Conservation (phyloP, 169 alveolate genomes). For the Eimeria tenella region DNA sequence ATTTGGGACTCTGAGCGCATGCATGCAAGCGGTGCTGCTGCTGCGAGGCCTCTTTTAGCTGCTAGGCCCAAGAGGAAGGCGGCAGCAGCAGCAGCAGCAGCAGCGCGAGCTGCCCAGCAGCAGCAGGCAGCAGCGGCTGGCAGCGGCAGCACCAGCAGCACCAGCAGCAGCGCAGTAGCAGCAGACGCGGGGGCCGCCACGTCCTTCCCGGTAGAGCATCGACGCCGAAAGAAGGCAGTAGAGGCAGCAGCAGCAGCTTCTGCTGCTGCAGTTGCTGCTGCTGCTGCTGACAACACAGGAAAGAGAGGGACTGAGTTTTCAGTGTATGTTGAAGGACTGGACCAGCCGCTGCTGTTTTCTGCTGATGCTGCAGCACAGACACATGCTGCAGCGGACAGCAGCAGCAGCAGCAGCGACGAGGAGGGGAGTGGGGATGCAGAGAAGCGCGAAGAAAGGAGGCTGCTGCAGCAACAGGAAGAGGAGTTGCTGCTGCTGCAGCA, state of each 20-base stretch:
- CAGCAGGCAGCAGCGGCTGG: constrained; percentile 9
- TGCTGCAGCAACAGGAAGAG: constrained; percentile 22
- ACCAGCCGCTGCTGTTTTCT: constrained; percentile 50
- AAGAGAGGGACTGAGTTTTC: background rate
- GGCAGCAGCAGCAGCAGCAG: background rate
- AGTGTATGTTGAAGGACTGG: constrained; percentile 42
- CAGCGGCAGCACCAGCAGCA: constrained; percentile 41
- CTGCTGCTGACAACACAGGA: background rate
- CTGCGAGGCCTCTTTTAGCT: background rate
- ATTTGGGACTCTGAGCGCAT: constrained; percentile 21
- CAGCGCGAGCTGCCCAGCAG: background rate
- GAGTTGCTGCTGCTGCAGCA: constrained; percentile 55
- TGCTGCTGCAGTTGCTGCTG: background rate
- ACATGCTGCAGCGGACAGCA: constrained; percentile 4
- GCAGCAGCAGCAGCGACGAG: background rate
- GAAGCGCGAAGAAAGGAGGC: background rate
- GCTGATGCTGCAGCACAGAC: background rate
- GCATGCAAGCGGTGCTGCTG: constrained; percentile 35
- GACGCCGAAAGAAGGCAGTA: background rate
- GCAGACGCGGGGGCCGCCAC: constrained; percentile 47
- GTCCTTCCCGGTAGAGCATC: constrained; percentile 29
- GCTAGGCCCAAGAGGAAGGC: background rate
- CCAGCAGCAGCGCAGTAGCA: constrained; percentile 42
- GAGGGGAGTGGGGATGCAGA: background rate
- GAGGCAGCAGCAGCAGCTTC: constrained; percentile 28